These are phyloP conservation scores for Entamoeba histolytica DNA, from an alignment of 208 protist genomes.

Conservation along the genomic window DNA sequence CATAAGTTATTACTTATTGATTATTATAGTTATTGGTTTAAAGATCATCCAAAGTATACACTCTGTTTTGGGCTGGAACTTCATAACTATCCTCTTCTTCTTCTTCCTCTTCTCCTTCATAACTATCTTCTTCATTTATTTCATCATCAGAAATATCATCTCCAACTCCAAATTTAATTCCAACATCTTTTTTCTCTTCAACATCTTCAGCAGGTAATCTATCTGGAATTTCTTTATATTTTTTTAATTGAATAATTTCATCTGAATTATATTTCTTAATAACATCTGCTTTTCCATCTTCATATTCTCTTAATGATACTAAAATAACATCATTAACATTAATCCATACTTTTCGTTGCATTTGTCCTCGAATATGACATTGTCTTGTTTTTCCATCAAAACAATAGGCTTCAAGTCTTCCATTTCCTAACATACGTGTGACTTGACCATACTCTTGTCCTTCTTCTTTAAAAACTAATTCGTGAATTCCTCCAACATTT, in stretches of 20 bases:
- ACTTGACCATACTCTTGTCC: constrained; percentile 90
- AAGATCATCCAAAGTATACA: not conserved
- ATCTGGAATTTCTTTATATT: constrained; percentile 43
- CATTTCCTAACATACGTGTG: constrained; percentile 75
- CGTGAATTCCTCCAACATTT: constrained; percentile 79
- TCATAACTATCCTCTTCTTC: not conserved
- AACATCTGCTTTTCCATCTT: constrained; percentile 60
- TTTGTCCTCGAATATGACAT: constrained; percentile 61
- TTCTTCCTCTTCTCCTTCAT: not conserved
- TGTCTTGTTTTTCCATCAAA: constrained; percentile 56
- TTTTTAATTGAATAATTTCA: constrained; percentile 52
- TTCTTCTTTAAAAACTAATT: constrained; percentile 74
- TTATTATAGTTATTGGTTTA: not conserved
- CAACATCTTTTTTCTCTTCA: not conserved
- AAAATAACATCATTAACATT: constrained; percentile 58
- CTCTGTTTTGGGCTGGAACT: not conserved
- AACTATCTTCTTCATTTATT: not conserved
- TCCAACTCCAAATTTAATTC: not conserved
- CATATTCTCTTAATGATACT: constrained; percentile 51
- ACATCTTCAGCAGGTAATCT: not conserved
- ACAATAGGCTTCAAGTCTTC: constrained; percentile 71
- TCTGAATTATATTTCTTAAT: constrained; percentile 62
- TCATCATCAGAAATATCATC: not conserved
- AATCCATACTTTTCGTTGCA: constrained; percentile 56
- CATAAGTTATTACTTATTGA: too few relatives aligned